A percentile compares a stretch with the other conserved stretches of the same genome.
phyloP scores from a whole-genome alignment of 192 early-diverging fungal species.

The Entomortierella beljakovae region DNA sequence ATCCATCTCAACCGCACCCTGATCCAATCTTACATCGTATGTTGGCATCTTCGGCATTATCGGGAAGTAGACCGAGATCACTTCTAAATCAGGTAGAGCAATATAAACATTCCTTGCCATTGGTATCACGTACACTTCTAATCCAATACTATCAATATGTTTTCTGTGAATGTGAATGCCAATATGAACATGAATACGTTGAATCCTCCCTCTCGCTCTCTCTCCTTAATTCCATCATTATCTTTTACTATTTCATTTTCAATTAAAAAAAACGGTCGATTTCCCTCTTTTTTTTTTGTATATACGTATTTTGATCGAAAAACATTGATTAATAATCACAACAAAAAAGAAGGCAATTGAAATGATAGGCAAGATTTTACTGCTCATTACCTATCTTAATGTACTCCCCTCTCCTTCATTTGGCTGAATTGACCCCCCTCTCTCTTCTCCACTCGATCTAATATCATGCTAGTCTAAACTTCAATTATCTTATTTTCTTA shows the following conservation, averaged over 20 bases:
- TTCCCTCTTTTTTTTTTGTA: neutral
- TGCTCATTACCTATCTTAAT: too few species aligned
- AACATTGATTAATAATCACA: too few species aligned
- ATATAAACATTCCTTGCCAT: neutral
- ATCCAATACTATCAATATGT: neutral
- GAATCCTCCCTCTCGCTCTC: neutral
- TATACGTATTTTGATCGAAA: neutral
- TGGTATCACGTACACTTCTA: neutral
- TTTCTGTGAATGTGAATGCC: neutral
- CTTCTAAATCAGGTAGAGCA: constrained; percentile 38
- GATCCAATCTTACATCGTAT: constrained; percentile 51
- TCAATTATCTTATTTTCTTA: too few species aligned
- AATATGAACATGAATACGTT: neutral
- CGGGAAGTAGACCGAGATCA: constrained; percentile 32
- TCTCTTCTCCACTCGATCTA: too few species aligned
- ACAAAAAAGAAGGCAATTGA: too few species aligned
- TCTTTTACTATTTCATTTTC: neutral
- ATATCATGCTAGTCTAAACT: too few species aligned
- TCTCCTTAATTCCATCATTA: constrained; percentile 1
- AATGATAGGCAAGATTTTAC: too few species aligned
- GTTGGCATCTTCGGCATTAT: constrained; percentile 22
- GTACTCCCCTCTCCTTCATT: too few species aligned
- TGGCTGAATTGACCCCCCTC: neutral
- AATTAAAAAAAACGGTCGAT: neutral
- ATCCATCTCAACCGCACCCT: constrained; percentile 29